Base-by-base conservation (phyloP, 768 basidiomycete genomes). In the Tricholoma bakamatsutake region DNA sequence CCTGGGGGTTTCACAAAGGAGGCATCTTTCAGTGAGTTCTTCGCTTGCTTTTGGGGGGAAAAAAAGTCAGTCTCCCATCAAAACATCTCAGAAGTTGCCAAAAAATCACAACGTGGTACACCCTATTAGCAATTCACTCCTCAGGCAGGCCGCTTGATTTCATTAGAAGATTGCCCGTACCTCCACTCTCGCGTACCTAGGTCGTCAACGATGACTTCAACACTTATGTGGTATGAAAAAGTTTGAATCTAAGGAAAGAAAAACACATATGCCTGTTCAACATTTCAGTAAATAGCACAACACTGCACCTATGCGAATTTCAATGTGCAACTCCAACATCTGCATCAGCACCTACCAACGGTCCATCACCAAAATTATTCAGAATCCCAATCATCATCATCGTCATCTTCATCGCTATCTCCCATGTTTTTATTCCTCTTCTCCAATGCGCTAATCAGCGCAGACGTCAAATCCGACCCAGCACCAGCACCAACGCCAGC, bases 381-480 rank as follows among this genome's bases (percentile, higher is more conserved):
- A 73, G 77, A 80, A 66, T 87, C 88, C 56, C 84, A 84, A 40
- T 86, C 85, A 37, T 86, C 85, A 33, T 85, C 84, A 21, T 87
- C 85, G 0, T 85, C 85, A 4, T 88, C 88, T 18, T 88, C 87
- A 61, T 90, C 88, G 63, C 88, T 90, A 61, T 93, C 91, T 2
- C 89, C 93, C 61, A 96, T 73, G 64, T 90, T 87, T 73, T 89
- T 92, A 67, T 90, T 96, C 61, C 94, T 74, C 67, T 87, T 83
- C 62, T 85, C 72, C 59, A 98, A 70, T 1, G 93, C 93, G 49
- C 83, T 88, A 5, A 93, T 94, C 46, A 97, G 73, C 7, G 92
- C 90, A 4, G 83, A 78, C 0, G 93, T 93, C 57, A 96, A 68
- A 70, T 94, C 87, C 0, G 80, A 87, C 10, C 87, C 90, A 11